These are phyloP conservation scores for Rhytidhysteron rufulum DNA, from an alignment of 2,329 filamentous ascomycete genomes.

Conservation along the genomic window DNA sequence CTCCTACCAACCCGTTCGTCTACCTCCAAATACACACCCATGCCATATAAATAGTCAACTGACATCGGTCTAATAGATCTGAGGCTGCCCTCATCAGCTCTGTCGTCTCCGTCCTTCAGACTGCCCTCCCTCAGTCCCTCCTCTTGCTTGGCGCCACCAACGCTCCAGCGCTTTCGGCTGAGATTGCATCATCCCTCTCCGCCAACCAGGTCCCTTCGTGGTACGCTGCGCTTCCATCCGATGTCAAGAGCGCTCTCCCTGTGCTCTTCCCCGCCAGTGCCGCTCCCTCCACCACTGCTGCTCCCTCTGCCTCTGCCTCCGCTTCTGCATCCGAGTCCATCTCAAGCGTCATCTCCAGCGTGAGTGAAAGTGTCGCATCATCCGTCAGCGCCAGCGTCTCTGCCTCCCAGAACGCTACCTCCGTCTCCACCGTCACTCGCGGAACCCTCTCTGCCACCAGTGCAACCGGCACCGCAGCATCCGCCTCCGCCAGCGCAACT, in stretches of 20 bases:
- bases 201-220: conserved; percentile 42
- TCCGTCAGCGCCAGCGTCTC: conserved; percentile 16
- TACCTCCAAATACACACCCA: neutral
- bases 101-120: conserved; percentile 41
- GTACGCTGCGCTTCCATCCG: conserved; percentile 43
- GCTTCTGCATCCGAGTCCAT: conserved; percentile 2
- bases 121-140: conserved; percentile 42
- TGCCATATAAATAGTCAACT: neutral
- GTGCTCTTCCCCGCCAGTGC: conserved; percentile 22
- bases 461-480: conserved; percentile 6
- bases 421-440: conserved; percentile 17
- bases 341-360: conserved; percentile 8
- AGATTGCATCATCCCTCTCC: conserved; percentile 41
- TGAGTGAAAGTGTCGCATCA: conserved; percentile 17
- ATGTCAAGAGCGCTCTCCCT: conserved; percentile 43
- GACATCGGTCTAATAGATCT: conserved; percentile 8
- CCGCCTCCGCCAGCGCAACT: conserved; percentile 14
- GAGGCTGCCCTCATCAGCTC: too few relatives aligned
- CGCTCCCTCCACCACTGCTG: conserved; percentile 10
- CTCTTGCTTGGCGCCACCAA: conserved; percentile 40
- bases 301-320: neutral
- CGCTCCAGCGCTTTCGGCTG: conserved; percentile 36
- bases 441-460: conserved; percentile 17
- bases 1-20: conserved; percentile 13
- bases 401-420: conserved; percentile 13